Base-by-base conservation (phyloP, 306 rosid genomes). In the Astragalus membranaceus region DNA sequence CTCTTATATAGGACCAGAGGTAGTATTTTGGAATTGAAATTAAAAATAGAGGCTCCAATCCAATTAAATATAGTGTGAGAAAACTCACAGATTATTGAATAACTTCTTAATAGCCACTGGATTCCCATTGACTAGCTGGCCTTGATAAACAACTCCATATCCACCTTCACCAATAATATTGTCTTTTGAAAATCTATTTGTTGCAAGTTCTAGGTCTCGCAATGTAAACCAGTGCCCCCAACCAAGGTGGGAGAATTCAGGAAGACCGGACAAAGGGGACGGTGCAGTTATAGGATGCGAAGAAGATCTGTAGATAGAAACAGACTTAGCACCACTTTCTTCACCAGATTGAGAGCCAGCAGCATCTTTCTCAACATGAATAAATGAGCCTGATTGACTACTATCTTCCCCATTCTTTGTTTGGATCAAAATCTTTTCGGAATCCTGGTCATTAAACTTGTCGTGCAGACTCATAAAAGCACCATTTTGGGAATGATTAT, bases 191-290 rank as follows among this genome's bases (percentile, higher is more conserved):
- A 93, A 93, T 77, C 84, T 73, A 75, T 76, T 85, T 53, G 98
- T 92, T 64, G 98, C 96, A 69, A 84, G 85, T 76, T 92, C 98
- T 26, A 92, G 86, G 85, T 92, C 98, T 72, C 98, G 77, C 54
- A 92, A 67, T 37, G 96, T 92, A 83, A 92, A 92, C 98, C 98
- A 92, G 75, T 92, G 98, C 70, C 98, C 98, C 96, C 96, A 92
- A 70, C 98, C 98, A 54, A 92, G 92, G 72, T 87, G 98, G 73
- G 98, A 88, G 81, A 89, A 89, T 35, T 92, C 98, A 0, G 96
- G 96, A 64, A 92, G 82, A 82, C 92, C 98, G 16, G 84, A 82
- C 71, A 89, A 83, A 53, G 98, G 95, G 6, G 97, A 88, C 3
- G 88, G 82, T 26, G 87, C 85, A 73, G 74, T 81, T 64, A 77